Conservation (phyloP, 2,329 filamentous ascomycete species). For the Nemania sp. region DNA sequence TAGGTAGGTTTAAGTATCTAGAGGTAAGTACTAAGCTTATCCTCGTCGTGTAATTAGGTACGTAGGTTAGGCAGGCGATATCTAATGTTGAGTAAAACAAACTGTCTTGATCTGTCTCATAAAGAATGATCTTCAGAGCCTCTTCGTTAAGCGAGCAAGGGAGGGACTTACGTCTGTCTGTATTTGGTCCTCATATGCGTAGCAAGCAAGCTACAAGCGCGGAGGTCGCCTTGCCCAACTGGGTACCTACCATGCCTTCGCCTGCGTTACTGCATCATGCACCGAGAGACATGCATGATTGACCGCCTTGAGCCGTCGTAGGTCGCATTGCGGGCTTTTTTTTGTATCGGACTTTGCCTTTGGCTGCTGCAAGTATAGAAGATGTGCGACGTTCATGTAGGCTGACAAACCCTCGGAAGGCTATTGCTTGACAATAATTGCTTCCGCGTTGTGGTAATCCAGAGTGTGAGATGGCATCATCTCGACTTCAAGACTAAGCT, state of each 20-base stretch:
- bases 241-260: conserved; percentile 5
- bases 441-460: background rate
- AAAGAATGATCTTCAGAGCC: too few species aligned
- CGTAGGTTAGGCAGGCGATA: too few species aligned
- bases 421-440: background rate
- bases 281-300: conserved; percentile 16
- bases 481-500: background rate
- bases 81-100: too few species aligned
- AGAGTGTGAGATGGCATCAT: background rate
- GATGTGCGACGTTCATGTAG: background rate
- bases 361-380: conserved; percentile 1
- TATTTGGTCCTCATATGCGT: too few species aligned
- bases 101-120: too few species aligned
- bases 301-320: conserved; percentile 21
- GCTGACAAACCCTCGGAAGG: background rate
- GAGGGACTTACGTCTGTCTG: too few species aligned
- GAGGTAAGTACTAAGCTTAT: too few species aligned
- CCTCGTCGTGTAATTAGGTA: too few species aligned
- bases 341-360: conserved; percentile 7
- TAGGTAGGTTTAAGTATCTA: too few species aligned
- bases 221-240: conserved; percentile 10
- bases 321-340: conserved; percentile 17
- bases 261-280: conserved; percentile 11
- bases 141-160: too few species aligned
- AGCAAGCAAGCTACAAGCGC: background rate